Conservation (phyloP, 306 rosid genomes). For the Inga laurina region DNA sequence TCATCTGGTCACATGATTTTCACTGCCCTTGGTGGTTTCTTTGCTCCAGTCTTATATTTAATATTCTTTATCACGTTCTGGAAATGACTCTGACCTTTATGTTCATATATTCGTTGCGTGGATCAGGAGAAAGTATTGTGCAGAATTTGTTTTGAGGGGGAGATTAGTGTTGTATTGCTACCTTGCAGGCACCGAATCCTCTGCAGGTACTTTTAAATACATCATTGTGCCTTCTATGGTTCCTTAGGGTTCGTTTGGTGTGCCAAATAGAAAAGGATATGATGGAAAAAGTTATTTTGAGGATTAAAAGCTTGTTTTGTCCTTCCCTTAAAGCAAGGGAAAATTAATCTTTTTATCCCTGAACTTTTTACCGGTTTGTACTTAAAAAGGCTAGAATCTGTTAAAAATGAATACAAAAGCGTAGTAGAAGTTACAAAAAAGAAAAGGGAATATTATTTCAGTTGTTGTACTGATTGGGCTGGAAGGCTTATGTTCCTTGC, state of each 20-base stretch:
- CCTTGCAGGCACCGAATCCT: constrained; percentile 93
- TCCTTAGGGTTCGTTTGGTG: not conserved
- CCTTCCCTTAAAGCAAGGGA: not conserved
- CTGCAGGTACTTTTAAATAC: constrained; percentile 66
- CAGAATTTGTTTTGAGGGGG: constrained; percentile 91
- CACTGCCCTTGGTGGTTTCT: not conserved
- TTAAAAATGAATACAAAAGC: not conserved
- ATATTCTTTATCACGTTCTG: constrained; percentile 16
- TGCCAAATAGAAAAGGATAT: not conserved
- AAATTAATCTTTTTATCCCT: not conserved
- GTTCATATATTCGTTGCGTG: constrained; percentile 17
- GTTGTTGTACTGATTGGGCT: not conserved
- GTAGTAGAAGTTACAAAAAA: not conserved
- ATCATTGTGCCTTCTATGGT: constrained; percentile 4
- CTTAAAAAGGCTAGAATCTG: not conserved
- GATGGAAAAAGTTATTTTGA: not conserved
- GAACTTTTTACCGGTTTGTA: not conserved
- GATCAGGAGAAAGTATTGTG: constrained; percentile 93
- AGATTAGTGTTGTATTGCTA: constrained; percentile 84
- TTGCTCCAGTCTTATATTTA: not conserved
- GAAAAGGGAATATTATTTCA: not conserved
- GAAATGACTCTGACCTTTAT: constrained; percentile 14
- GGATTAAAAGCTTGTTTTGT: not conserved
- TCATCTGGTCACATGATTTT: not conserved
- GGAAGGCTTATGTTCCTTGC: not conserved